Conservation (phyloP, 306 rosid genomes). For the Senna tora region DNA sequence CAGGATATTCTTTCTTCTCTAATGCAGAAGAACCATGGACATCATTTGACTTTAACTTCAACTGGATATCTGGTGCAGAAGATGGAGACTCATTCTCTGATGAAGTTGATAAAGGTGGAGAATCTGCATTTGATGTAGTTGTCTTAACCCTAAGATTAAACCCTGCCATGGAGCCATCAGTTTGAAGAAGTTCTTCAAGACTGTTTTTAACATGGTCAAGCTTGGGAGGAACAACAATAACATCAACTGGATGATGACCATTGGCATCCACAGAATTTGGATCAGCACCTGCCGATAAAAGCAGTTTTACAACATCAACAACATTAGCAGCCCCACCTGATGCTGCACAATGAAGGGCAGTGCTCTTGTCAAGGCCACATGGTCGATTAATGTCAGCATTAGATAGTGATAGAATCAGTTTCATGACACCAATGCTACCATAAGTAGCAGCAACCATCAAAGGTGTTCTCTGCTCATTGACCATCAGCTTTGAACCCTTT, state of each 20-base stretch:
- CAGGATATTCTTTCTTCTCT: slow-evolving; percentile 73
- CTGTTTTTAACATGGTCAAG: slow-evolving; percentile 44
- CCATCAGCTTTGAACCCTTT: slow-evolving; percentile 71
- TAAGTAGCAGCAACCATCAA: slow-evolving; percentile 81
- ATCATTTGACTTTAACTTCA: slow-evolving; percentile 51
- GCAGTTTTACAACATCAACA: slow-evolving; percentile 59
- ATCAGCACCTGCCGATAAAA: slow-evolving; percentile 69
- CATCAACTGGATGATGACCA: slow-evolving; percentile 60
- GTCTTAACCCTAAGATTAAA: slow-evolving; percentile 41
- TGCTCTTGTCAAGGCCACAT: slow-evolving; percentile 62
- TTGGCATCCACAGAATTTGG: slow-evolving; percentile 58
- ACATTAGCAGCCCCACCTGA: slow-evolving; percentile 73
- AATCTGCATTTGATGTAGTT: slow-evolving; percentile 39
- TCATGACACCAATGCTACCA: slow-evolving; percentile 66
- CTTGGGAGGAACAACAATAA: slow-evolving; percentile 59
- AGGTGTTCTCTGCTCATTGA: slow-evolving; percentile 65
- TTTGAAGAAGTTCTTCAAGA: slow-evolving; percentile 60
- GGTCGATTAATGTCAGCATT: slow-evolving; percentile 47
- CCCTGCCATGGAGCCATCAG: slow-evolving; percentile 46
- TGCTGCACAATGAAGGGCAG: slow-evolving; percentile 81
- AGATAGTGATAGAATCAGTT: slow-evolving; percentile 56
- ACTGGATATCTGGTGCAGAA: slow-evolving; percentile 53
- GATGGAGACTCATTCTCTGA: slow-evolving; percentile 57
- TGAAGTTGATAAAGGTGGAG: slow-evolving; percentile 57
- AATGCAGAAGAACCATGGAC: slow-evolving; percentile 44